These are phyloP conservation scores for Arabidopsis thaliana DNA, from an alignment of 345 rosid genomes.

Conservation along the genomic window DNA sequence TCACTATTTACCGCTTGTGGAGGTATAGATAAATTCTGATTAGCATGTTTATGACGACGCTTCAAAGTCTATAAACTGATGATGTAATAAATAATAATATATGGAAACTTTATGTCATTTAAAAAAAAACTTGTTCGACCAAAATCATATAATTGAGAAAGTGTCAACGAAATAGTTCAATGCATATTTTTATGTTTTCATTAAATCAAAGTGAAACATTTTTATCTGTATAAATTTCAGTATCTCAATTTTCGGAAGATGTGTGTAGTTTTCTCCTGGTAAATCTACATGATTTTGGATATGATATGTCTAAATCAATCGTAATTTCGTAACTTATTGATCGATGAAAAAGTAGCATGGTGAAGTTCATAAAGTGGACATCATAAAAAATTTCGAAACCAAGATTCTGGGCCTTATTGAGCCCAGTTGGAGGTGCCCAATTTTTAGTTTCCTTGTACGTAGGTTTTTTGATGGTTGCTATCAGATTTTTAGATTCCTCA, in stretches of 20 bases:
- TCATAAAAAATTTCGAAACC: neutral
- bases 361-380: neutral
- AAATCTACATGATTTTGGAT: neutral
- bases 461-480: neutral
- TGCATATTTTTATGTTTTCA: neutral
- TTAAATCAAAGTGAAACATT: neutral
- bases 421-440: neutral
- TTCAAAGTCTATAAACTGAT: neutral
- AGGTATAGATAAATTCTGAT: too few species aligned
- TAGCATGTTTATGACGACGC: neutral
- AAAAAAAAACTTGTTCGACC: neutral
- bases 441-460: neutral
- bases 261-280: neutral
- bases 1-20: too few species aligned
- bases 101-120: too few species aligned
- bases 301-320: neutral
- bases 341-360: neutral
- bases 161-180: conserved; percentile 5
- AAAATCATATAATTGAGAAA: neutral
- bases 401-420: conserved; percentile 15
- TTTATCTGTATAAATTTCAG: too few species aligned
- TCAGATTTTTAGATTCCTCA: too few species aligned
- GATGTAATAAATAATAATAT: too few species aligned
- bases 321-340: neutral
- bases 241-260: neutral